Percentiles rank a stretch among this genome's conserved stretches.
Conservation (phyloP, 176 grass and related monocot genomes). For the Rhynchospora pubera region DNA sequence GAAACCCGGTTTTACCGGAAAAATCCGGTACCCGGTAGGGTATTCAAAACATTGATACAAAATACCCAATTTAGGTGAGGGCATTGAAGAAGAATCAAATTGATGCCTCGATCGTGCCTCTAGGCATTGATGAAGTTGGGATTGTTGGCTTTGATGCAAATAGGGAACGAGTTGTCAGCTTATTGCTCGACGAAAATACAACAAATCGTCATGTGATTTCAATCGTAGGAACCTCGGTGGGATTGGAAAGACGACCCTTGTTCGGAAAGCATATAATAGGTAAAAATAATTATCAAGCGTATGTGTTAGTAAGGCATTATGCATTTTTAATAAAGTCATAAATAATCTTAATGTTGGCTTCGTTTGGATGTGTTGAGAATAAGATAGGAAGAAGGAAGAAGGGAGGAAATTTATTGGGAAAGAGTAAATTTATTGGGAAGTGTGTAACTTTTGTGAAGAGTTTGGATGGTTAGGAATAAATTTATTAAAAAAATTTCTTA, state of each 20-base stretch:
- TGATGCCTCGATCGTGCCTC: background rate
- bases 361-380: too few relatives aligned
- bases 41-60: too few relatives aligned
- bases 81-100: background rate
- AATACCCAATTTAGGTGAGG: background rate
- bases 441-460: too few relatives aligned
- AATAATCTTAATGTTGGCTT: background rate
- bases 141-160: background rate
- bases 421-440: too few relatives aligned
- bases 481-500: too few relatives aligned
- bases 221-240: background rate
- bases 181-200: background rate
- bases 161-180: too few relatives aligned
- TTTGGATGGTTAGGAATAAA: too few relatives aligned
- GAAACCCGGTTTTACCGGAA: too few relatives aligned
- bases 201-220: background rate
- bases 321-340: background rate
- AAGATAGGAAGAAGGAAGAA: too few relatives aligned
- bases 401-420: too few relatives aligned
- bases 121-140: background rate
- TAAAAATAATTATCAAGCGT: background rate
- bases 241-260: background rate
- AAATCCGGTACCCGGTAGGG: too few relatives aligned
- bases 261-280: background rate
- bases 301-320: too few relatives aligned